Base-by-base conservation (phyloP, 2,329 filamentous ascomycete species). In the Fusarium dlaminii region DNA sequence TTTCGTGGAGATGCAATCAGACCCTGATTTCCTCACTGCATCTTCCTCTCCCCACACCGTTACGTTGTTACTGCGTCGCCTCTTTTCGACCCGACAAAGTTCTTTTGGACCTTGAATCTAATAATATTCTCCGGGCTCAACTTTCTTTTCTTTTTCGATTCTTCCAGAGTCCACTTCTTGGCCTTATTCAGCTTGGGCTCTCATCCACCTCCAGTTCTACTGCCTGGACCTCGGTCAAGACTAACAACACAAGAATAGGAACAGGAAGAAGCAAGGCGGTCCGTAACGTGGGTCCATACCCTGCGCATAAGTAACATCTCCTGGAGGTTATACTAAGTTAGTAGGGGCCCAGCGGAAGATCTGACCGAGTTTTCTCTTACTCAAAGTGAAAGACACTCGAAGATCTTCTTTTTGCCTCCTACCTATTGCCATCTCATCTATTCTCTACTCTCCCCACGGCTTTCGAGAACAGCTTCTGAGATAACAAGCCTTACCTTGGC, bases 281-380 rank as follows among this genome's bases (percentile, higher is more conserved):
- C 78, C 77, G 78, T 75, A 73, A 77, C 77, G 77, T 75, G 77
- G 77, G 77, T 79, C 73, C 77, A 61, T 66, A 71, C 76, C 72
- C 73, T 80, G 73, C 72, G 57, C 75, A 77, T 74, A 58, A 65
- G 51, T 65, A 58, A 73, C 72, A 75, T 69, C 76, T 77, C 56
- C 64, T 74, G 69, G 46, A 70, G 66, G 52, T 63, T 66, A 62
- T 75, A 73, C 72, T 72, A 54, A 56, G 66, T 70, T 58, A 66
- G 68, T 66, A 72, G 60, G 51, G 72, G 60, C 68, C 69, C 34
- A 64, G 63, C 27, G 52, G 49, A 63, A 61, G 64, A 59, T 56
- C 68, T 76, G 75, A 75, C 74, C 79, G 75, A 75, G 71, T 77
- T 79, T 78, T 72, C 75, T 77, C 64, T 66, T 70, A 69, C 76